Evolutionary conservation across 2,329 filamentous ascomycete species (phyloP).

Genomic region (Chalara sp.): DNA sequence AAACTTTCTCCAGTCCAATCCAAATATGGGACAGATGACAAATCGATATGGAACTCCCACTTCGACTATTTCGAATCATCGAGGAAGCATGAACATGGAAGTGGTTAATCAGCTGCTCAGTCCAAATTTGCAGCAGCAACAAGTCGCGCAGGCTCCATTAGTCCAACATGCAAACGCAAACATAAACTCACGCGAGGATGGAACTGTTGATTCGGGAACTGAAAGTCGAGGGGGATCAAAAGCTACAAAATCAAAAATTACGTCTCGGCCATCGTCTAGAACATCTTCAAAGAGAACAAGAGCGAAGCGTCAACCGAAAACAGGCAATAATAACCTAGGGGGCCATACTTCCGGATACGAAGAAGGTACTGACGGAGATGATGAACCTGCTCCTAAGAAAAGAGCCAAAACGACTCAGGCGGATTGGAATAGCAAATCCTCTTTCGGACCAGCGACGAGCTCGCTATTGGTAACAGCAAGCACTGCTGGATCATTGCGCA

Average conservation of each 20-base stretch:
- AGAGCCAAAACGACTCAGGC: constrained; percentile 71
- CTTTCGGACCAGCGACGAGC: constrained; percentile 67
- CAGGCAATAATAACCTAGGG: constrained; percentile 25
- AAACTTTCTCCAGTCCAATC: constrained; percentile 67
- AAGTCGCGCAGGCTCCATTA: neutral
- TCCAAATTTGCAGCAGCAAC: constrained; percentile 20
- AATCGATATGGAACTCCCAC: constrained; percentile 14
- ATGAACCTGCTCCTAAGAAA: constrained; percentile 50
- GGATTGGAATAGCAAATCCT: constrained; percentile 63
- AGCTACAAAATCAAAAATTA: constrained; percentile 11
- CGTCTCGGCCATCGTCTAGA: constrained; percentile 22
- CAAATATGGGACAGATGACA: constrained; percentile 36
- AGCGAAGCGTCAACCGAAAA: constrained; percentile 14
- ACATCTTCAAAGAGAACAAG: constrained; percentile 22
- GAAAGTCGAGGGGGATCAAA: constrained; percentile 9
- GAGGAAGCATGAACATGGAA: constrained; percentile 26
- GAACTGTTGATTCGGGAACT: constrained; percentile 8
- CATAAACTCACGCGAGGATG: constrained; percentile 12
- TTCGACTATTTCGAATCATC: constrained; percentile 6
- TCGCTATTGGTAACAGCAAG: constrained; percentile 86
- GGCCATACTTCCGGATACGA: constrained; percentile 73
- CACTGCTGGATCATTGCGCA: constrained; percentile 79
- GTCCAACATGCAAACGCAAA: constrained; percentile 5
- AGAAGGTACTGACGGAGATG: constrained; percentile 42
- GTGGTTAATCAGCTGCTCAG: constrained; percentile 33